Evolutionary conservation across 306 rosid species (phyloP), one percentile per base, ranked within the genome.

Genomic region (Astragalus membranaceus): DNA sequence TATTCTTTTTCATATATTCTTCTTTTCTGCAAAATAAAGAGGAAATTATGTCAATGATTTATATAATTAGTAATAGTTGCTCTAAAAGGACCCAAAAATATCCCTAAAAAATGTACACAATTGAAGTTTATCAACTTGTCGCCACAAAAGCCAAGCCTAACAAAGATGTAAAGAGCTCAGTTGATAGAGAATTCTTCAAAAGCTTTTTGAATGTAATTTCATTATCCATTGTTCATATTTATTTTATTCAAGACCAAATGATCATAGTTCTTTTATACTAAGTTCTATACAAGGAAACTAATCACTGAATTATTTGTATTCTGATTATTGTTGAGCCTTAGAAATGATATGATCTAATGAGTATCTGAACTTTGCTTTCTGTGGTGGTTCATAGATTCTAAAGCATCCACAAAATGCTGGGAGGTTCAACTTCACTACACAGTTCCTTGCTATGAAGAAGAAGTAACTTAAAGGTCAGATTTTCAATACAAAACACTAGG

Each of bases 101-200:
- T n/a, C n/a, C n/a, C n/a, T n/a, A n/a, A n/a, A n/a, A n/a, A n/a
- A n/a, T n/a, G n/a, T n/a, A n/a, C n/a, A n/a, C n/a, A n/a, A n/a
- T n/a, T n/a, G n/a, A n/a, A n/a, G n/a, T n/a, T n/a, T n/a, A n/a
- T n/a, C n/a, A n/a, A n/a, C n/a, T n/a, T 58, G 95, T 94, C 41
- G 99, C 97, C 44, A 91, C 88, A 71, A 86, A 81, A 80, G 95
- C 99, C 54, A 94, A 87, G 81, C 73, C 88, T 16, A 88, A 88
- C 76, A 35, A 15, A 37, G 85, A 88, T 66, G 65, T 41, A 49
- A 32, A 20, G 51, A 86, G 88, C 77, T 50, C 78, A 66, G 89
- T 90, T 59, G 72, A 85, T 79, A 91, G 88, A 75, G 92, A 89
- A 75, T 91, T 78, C 75, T 94, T 67, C 69, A 75, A 11, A 74